These are phyloP conservation scores for Linnemannia schmuckeri DNA, from an alignment of 192 early-diverging fungal genomes.

Conservation along the genomic window DNA sequence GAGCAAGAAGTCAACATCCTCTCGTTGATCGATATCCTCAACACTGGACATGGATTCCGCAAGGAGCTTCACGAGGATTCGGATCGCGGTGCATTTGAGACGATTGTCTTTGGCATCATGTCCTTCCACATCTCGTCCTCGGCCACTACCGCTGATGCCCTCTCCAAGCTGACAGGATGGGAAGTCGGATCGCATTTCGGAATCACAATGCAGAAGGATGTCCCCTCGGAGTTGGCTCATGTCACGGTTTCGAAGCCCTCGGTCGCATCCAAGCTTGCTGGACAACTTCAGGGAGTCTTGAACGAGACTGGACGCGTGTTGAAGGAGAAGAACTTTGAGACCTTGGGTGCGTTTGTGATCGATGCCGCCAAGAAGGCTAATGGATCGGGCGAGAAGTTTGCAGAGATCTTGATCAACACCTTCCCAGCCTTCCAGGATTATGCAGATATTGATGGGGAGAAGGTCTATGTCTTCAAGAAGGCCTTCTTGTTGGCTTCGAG, in stretches of 20 bases:
- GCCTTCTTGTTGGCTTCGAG: constrained; percentile 80
- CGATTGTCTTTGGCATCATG: constrained; percentile 86
- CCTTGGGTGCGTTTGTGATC: constrained; percentile 79
- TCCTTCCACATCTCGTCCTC: constrained; percentile 83
- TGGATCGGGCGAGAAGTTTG: constrained; percentile 45
- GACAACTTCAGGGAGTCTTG: constrained; percentile 71
- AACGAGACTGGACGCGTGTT: constrained; percentile 80
- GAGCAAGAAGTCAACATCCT: constrained; percentile 86
- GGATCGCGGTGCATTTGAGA: constrained; percentile 81
- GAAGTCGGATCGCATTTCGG: constrained; percentile 79
- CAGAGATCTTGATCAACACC: constrained; percentile 65
- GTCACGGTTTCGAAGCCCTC: constrained; percentile 80
- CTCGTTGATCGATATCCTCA: constrained; percentile 78
- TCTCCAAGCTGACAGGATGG: constrained; percentile 70
- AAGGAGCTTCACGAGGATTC: constrained; percentile 71
- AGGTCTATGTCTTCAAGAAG: constrained; percentile 82
- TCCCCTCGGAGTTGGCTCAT: constrained; percentile 62
- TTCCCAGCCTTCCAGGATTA: constrained; percentile 82
- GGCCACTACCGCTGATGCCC: constrained; percentile 65
- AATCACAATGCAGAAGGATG: constrained; percentile 79
- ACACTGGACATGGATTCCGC: constrained; percentile 84
- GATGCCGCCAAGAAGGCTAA: constrained; percentile 65
- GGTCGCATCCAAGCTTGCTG: constrained; percentile 70
- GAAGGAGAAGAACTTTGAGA: constrained; percentile 69
- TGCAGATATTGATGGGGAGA: constrained; percentile 60